These are phyloP conservation scores for Aphanomyces cochlioides DNA, from an alignment of 352 stramenopile genomes.

Conservation along the genomic window DNA sequence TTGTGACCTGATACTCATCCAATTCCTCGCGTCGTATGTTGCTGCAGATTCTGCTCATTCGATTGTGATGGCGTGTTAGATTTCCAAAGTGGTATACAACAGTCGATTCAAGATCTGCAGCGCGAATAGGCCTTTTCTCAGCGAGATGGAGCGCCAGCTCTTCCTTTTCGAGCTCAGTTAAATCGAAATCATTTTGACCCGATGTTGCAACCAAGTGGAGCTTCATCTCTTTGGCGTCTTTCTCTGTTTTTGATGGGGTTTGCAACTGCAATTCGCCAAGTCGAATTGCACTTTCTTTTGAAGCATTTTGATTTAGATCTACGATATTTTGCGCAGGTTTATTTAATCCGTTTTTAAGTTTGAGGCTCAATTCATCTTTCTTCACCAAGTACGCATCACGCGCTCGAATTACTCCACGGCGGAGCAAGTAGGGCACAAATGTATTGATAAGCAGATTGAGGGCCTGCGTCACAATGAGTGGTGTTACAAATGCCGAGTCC, in stretches of 20 bases:
- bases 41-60: conserved; percentile 52
- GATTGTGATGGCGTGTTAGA: conserved; percentile 46
- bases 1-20: conserved; percentile 48
- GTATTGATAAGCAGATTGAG: conserved; percentile 67
- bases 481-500: conserved; percentile 62
- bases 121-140: conserved; percentile 41
- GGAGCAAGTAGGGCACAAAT: conserved; percentile 53
- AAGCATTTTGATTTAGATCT: neutral
- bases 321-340: conserved; percentile 13
- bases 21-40: conserved; percentile 41
- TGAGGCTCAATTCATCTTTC: conserved; percentile 40
- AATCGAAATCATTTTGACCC: conserved; percentile 32
- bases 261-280: neutral
- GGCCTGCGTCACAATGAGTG: conserved; percentile 65
- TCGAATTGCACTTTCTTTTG: neutral
- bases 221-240: conserved; percentile 13
- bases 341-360: conserved; percentile 28
- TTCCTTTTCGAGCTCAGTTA: conserved; percentile 36
- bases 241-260: neutral
- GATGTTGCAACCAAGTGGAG: conserved; percentile 32
- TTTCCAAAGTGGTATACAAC: conserved; percentile 41
- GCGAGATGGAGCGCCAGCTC: conserved; percentile 40
- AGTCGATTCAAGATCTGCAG: conserved; percentile 40
- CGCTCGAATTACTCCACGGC: conserved; percentile 44
- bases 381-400: conserved; percentile 55